Evolutionary conservation across 768 basidiomycete species (phyloP).

Genomic region (Lactarius hengduanensis): DNA sequence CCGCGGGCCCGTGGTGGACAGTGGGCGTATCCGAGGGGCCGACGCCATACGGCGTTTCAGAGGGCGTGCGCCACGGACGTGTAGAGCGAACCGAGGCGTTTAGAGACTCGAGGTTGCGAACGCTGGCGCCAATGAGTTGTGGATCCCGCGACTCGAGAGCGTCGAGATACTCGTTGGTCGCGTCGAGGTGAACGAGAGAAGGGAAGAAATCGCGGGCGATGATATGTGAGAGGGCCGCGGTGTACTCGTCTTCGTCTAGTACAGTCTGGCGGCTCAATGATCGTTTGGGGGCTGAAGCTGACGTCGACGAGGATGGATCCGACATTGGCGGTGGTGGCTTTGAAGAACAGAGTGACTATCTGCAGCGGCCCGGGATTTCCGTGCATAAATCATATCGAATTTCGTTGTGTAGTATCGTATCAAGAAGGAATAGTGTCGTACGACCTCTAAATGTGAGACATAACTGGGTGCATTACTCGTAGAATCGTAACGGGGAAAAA

Average conservation of each 20-base stretch:
- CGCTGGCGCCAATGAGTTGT: slow-evolving; percentile 70
- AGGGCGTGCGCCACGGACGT: slow-evolving; percentile 46
- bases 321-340: slow-evolving; percentile 35
- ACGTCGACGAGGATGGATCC: slow-evolving; percentile 34
- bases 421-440: slow-evolving; percentile 9
- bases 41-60: slow-evolving; percentile 62
- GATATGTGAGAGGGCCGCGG: slow-evolving; percentile 82
- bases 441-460: slow-evolving; percentile 11
- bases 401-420: slow-evolving; percentile 24
- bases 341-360: neutral
- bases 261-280: slow-evolving; percentile 73
- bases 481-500: slow-evolving; percentile 6
- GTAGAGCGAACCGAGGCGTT: slow-evolving; percentile 48
- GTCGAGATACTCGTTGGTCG: slow-evolving; percentile 82
- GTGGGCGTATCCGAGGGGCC: slow-evolving; percentile 65
- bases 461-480: slow-evolving; percentile 26
- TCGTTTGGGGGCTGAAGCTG: slow-evolving; percentile 37
- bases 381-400: slow-evolving; percentile 1
- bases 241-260: slow-evolving; percentile 94
- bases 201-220: slow-evolving; percentile 99
- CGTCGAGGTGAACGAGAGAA: slow-evolving; percentile 83
- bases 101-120: slow-evolving; percentile 63
- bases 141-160: slow-evolving; percentile 77
- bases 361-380: neutral
- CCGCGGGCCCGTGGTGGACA: slow-evolving; percentile 42